Base-by-base conservation (phyloP, 768 basidiomycete genomes). In the Pleurotus eryngii region DNA sequence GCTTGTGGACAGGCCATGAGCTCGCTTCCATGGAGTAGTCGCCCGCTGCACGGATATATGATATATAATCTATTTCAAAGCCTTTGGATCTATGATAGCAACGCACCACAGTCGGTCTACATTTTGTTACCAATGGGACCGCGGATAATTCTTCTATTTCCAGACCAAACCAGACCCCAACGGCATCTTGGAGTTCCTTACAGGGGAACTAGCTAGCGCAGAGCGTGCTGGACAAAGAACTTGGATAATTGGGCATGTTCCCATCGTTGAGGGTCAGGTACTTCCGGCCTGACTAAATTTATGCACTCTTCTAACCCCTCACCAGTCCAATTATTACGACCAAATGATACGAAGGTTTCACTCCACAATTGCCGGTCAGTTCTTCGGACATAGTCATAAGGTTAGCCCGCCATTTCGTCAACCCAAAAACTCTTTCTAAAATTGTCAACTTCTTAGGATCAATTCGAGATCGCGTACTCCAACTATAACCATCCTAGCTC, bases 351-450 rank as follows among this genome's bases (percentile, higher is more conserved):
- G 76, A 57, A 66, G 76, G 8, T 79, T 76, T 61, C 68, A 66
- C 47, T 63, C 69, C 35, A 76, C 76, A 18, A 72, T 77, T 40
- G 73, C 74, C 0, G 75, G 67, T 4, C 72, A 74, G 49, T 76
- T 78, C 59, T 78, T 72, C 55, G 77, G 77, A 0, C 76, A 78
- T 54, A 76, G 67, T 20, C 74, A 75, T 51, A 65, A 69, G 55
- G 71, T 66, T 27, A 22, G 61, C 54, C 17, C 14, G 35, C 24
- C 26, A 18, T 17, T 39, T 35, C 17, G 26, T 48, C 20, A 2
- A 8, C n/a, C 5, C 20, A 17, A 45, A 17, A 43, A 24, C 20
- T 27, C n/a, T 7, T n/a, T 17, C 12, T 8, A 26, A 22, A 49
- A 50, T 11, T 37, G 40, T 3, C 20, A 9, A 14, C 9, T 12